phyloP scores from a whole-genome alignment of 164 flowering plant genomes.

The Protea cynaroides region DNA sequence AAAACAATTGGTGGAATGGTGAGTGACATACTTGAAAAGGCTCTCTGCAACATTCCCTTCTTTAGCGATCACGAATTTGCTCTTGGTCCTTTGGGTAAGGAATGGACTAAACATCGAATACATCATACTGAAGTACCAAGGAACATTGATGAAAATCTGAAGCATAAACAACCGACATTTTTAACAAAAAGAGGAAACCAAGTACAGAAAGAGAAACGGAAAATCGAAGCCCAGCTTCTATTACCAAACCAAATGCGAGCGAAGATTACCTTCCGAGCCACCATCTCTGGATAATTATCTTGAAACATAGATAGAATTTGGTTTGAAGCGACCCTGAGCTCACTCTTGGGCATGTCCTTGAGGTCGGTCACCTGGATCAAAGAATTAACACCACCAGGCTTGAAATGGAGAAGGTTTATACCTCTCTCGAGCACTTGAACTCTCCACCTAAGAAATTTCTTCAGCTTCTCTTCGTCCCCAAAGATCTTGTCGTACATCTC shows the following conservation, averaged over 20 bases:
- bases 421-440: conserved; percentile 94
- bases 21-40: conserved; percentile 61
- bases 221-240: no score
- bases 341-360: conserved; percentile 94
- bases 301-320: conserved; percentile 86
- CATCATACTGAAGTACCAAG: conserved; percentile 84
- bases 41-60: conserved; percentile 87
- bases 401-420: conserved; percentile 60
- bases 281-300: conserved; percentile 98
- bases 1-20: background rate
- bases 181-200: background rate
- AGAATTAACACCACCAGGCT: conserved; percentile 87
- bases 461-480: conserved; percentile 81
- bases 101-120: conserved; percentile 93
- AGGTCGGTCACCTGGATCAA: conserved; percentile 90
- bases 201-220: background rate
- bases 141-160: conserved; percentile 87
- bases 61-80: conserved; percentile 86
- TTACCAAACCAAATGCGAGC: no score
- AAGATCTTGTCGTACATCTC: conserved; percentile 82
- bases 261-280: conserved; percentile 70
- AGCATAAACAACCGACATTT: conserved; percentile 5
- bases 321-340: conserved; percentile 84
- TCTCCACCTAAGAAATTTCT: conserved; percentile 87
- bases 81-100: conserved; percentile 89